Evolutionary conservation across 2,329 filamentous ascomycete species (phyloP).

Genomic region (Aspergillus tamarii): DNA sequence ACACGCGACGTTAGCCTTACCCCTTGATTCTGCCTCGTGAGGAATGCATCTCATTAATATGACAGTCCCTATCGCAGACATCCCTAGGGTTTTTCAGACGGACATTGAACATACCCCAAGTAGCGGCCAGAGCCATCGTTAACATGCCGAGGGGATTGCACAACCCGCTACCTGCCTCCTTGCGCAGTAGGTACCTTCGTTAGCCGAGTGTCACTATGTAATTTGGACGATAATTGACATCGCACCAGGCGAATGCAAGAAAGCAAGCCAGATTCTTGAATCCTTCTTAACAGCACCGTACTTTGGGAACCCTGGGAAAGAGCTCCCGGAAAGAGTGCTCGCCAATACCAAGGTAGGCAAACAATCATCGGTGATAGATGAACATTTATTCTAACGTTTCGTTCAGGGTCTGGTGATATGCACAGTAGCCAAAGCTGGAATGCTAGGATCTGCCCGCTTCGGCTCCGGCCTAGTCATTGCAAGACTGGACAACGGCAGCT

Average conservation of each 20-base stretch:
- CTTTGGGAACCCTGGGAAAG: constrained; percentile 88
- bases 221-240: constrained; percentile 21
- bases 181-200: constrained; percentile 42
- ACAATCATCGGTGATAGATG: not conserved
- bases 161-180: constrained; percentile 49
- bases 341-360: constrained; percentile 77
- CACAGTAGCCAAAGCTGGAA: constrained; percentile 50
- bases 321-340: constrained; percentile 86
- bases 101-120: not conserved
- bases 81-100: not conserved
- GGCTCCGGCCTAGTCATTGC: constrained; percentile 52
- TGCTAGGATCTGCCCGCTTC: constrained; percentile 50
- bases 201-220: constrained; percentile 14
- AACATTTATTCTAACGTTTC: not conserved
- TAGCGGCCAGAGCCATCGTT: not conserved
- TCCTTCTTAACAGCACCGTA: constrained; percentile 92
- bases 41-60: not conserved
- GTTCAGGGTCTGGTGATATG: constrained; percentile 50
- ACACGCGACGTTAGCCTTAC: not conserved
- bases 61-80: not conserved
- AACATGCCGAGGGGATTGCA: constrained; percentile 32
- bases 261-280: constrained; percentile 88
- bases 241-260: constrained; percentile 83
- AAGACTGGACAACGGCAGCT: constrained; percentile 48
- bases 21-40: not conserved